Base-by-base conservation (phyloP, 2,329 filamentous ascomycete genomes). In the Trematosphaeria pertusa region DNA sequence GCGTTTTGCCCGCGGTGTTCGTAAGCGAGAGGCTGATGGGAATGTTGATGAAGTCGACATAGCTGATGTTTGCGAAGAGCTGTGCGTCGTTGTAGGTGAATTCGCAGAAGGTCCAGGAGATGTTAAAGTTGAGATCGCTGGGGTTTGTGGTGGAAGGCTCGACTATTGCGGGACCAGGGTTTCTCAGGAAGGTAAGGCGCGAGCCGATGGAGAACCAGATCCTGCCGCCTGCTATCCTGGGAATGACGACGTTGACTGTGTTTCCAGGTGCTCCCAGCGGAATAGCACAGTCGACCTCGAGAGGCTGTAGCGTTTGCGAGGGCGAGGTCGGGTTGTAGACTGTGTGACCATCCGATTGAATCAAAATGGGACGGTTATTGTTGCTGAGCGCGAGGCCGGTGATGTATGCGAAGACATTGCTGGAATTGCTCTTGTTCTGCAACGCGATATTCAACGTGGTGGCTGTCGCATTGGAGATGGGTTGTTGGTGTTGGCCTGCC, bases 81-180 rank as follows among this genome's bases (percentile, higher is more conserved):
- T 79, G 76, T 3, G 62, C 46, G 46, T 73, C 66, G 50, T 79
- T 79, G 58, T 72, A 71, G 1, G 77, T 80, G 59, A 79, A 79
- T 44, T 80, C 77, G 41, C 65, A 69, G 48, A 79, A 79, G 1
- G 70, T 71, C 64, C 78, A 80, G 42, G 70, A 67, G 38, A 75
- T 65, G 35, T 72, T 71, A 37, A 71, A 71, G 54, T 78, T 78
- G 1, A 74, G 74, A 46, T 80, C 77, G 58, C 78, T 68, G 0
- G 77, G 67, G 67, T 91, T 91, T 22, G 82, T 87, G 19, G 87
- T 83, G 8, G 85, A 86, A 0, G 89, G 89, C 71, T 91, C 88
- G 33, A 91, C 88, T 11, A 92, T 77, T 1, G 83, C 86, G 5
- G 88, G 85, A 12, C 84, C 85, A 1, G 84, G 86, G 69, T 92